Base-by-base conservation (phyloP, 495 filamentous ascomycete genomes). In the Cladorrhinum samala region DNA sequence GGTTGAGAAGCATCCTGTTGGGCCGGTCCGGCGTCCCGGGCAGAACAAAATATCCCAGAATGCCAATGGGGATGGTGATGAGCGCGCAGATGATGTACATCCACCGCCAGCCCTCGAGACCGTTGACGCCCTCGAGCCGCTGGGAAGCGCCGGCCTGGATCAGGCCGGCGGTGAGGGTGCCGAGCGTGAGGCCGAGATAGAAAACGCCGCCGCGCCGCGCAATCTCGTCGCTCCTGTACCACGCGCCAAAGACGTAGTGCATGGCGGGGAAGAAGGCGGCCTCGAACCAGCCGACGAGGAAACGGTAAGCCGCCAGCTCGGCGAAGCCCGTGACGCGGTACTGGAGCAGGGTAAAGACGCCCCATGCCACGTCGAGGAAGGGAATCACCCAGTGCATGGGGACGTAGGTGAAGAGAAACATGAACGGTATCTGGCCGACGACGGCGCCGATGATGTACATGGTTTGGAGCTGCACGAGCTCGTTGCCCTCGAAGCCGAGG, bases 51-150 rank as follows among this genome's bases (percentile, higher is more conserved):
- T 68, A 73, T 2, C 75, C 74, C 7, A 72, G 47, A 5, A 78
- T 63, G 3, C 74, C 76, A 36, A 76, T 57, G 4, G 75, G 75
- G 27, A 80, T 54, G 21, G 76, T 80, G 53, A 78, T 75, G 2
- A 79, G 49, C 7, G 61, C 68, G 53, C 71, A 76, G 51, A 80
- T 73, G 53, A 80, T 77, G 56, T 72, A 80, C 72, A 80, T 73
- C 75, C 74, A 64, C 48, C 76, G 59, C 77, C 76, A 81, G 0
- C 77, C 77, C 3, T 67, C 69, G 0, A 78, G 58, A 0, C 77
- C 76, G 30, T 74, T 60, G 6, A 76, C 66, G 0, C 73, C 74
- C 43, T 79, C 69, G 2, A 81, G 66, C 7, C 65, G 53, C 2
- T 54, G 46, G 4, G 70, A 74, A 21, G 75, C 68, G 0, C 68